Base-by-base conservation (phyloP, 352 stramenopile species). In the Globisporangium cylindrosporum region DNA sequence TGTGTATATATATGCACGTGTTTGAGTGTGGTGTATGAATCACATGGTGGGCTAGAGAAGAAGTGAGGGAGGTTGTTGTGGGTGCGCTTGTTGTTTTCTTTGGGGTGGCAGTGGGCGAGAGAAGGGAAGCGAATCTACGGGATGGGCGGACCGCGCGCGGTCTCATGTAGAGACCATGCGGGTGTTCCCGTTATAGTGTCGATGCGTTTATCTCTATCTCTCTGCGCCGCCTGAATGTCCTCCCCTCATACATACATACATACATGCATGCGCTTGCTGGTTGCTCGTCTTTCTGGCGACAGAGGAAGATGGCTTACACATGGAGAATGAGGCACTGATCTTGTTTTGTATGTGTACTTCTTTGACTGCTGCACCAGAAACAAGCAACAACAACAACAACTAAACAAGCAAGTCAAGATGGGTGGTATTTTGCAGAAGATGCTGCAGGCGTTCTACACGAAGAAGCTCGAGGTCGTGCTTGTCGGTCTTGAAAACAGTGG, bases 391-490 rank as follows among this genome's bases (percentile, higher is more conserved):
- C 6, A 32, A 29, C 41, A 48, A n/a, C 43, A 51, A 22, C 43
- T 10, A 51, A 51, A 9, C 14, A 51, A 51, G 43, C 56, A 24
- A 25, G 57, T 55, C 64, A 87, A 32, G 57, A 99, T 99, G 94
- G 93, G 94, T 73, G 84, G 84, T 43, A 92, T 98, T 68, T 81
- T 99, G 25, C 89, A 95, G 74, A 98, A 94, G 81, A 93, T 99
- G 77, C 87, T 98, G 53, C 90, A 98, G 62, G 85, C 94, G 53
- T 98, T 99, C 76, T 99, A 98, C 87, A 98, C 94, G 18, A 99
- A 99, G 82, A 99, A 99, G 82, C 84, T 97, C 69, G 90, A 97
- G 70, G 97, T 99, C 60, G 96, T 98, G 62, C 86, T 99, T n/a
- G 97, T 99, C 56, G 96, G 96, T 34, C 89, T 99, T 53, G 95